These are phyloP conservation scores for Linanthus parryae DNA, from an alignment of 148 eudicot genomes.

Conservation along the genomic window DNA sequence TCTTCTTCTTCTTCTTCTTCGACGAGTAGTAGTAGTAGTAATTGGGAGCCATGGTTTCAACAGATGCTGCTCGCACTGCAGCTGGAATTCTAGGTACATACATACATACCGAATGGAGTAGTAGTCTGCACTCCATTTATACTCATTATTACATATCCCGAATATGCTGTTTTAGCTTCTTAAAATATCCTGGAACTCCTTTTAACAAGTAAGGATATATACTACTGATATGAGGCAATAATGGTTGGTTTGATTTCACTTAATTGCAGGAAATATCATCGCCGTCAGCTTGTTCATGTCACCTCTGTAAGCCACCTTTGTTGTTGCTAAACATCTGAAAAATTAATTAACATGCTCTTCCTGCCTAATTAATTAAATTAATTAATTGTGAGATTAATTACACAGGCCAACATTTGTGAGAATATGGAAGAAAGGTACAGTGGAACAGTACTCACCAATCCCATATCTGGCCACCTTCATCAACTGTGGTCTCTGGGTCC, in stretches of 20 bases:
- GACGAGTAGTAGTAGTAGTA: too few species aligned
- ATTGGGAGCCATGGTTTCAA: slow-evolving; percentile 23
- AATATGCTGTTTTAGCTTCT: neutral
- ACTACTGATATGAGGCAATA: neutral
- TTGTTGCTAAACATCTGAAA: neutral
- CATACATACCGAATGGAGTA: neutral
- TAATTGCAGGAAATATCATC: slow-evolving; percentile 28
- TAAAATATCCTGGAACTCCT: too few species aligned
- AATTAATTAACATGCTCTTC: neutral
- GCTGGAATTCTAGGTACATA: slow-evolving; percentile 40
- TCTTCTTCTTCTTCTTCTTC: neutral
- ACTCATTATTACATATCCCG: neutral
- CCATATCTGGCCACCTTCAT: slow-evolving; percentile 75
- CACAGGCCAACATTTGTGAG: slow-evolving; percentile 20
- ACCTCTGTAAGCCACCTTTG: slow-evolving; percentile 25
- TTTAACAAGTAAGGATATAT: too few species aligned
- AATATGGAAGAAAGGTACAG: slow-evolving; percentile 74
- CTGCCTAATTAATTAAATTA: neutral
- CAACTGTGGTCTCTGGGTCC: slow-evolving; percentile 78
- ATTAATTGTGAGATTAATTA: neutral
- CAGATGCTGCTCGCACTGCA: slow-evolving; percentile 24
- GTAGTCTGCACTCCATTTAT: neutral
- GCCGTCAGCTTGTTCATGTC: slow-evolving; percentile 28
- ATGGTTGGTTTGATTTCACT: slow-evolving; percentile 3
- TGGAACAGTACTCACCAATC: slow-evolving; percentile 70